Percentiles rank a stretch among this genome's conserved stretches.
Evolutionary conservation across 2,329 filamentous ascomycete species (phyloP).

Genomic region (Xylaria sp.): DNA sequence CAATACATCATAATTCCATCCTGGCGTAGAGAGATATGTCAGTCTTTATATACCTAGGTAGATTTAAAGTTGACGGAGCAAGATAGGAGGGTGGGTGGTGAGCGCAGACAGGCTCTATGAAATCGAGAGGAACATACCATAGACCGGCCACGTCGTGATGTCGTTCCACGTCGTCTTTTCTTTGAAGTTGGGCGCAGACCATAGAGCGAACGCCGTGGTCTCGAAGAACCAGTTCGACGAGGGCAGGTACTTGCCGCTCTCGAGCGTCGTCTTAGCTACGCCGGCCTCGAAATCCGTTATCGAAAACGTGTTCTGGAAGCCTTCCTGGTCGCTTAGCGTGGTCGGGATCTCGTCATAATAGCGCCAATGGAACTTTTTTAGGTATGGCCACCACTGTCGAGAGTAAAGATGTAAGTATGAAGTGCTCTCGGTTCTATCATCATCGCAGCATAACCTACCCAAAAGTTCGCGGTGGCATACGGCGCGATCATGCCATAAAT

Average conservation of each 20-base stretch:
- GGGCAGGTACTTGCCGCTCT: constrained; percentile 59
- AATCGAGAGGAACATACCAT: no score
- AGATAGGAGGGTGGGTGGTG: no score
- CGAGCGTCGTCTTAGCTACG: constrained; percentile 56
- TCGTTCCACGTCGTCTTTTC: constrained; percentile 60
- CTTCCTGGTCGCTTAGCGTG: constrained; percentile 57
- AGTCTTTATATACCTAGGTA: no score
- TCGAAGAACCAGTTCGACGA: constrained; percentile 62
- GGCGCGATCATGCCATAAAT: constrained; percentile 62
- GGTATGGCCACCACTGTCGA: constrained; percentile 62
- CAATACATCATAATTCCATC: constrained; percentile 65
- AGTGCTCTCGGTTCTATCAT: no score
- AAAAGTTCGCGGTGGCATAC: constrained; percentile 63
- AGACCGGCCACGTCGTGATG: constrained; percentile 61
- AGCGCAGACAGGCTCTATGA: no score
- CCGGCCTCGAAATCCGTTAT: constrained; percentile 57
- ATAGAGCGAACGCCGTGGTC: constrained; percentile 61
- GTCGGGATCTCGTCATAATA: constrained; percentile 61
- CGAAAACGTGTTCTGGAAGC: constrained; percentile 65
- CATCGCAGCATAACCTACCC: constrained; percentile 50
- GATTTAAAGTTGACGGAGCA: no score
- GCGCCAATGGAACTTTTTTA: constrained; percentile 63
- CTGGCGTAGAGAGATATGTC: no score
- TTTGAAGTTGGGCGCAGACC: constrained; percentile 64
- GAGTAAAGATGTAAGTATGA: neutral